phyloP scores from a whole-genome alignment of 768 basidiomycete species.

The Macrolepiota fuliginosa region DNA sequence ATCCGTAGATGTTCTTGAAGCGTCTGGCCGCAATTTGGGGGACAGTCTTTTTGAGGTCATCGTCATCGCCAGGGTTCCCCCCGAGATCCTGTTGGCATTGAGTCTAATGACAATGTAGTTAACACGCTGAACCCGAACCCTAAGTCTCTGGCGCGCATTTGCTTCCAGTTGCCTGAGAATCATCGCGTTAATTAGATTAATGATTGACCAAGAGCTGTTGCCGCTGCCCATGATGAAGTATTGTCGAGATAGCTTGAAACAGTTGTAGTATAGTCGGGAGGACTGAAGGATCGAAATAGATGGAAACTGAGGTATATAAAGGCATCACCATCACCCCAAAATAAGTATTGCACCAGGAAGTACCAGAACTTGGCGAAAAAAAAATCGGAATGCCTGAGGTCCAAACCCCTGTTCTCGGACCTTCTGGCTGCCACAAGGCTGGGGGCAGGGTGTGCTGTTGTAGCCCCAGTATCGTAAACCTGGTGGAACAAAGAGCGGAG shows the following conservation, averaged over 20 bases:
- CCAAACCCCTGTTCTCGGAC: too few relatives aligned
- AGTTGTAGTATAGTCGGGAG: neutral
- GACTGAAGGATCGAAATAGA: neutral
- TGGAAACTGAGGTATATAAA: too few relatives aligned
- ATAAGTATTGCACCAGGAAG: too few relatives aligned
- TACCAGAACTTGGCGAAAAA: too few relatives aligned
- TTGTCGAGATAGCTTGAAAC: neutral
- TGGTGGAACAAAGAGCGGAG: too few relatives aligned
- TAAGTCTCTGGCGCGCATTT: neutral
- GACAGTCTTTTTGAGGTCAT: too few relatives aligned
- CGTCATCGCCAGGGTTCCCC: too few relatives aligned
- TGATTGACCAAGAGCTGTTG: neutral
- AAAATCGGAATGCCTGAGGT: too few relatives aligned
- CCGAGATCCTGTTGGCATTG: neutral
- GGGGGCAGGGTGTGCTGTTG: too few relatives aligned
- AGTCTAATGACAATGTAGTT: neutral
- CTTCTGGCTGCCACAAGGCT: too few relatives aligned
- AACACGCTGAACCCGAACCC: neutral
- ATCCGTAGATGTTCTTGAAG: neutral
- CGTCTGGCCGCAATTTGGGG: neutral
- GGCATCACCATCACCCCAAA: too few relatives aligned
- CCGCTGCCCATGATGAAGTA: neutral
- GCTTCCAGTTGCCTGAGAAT: neutral
- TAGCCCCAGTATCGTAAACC: too few relatives aligned
- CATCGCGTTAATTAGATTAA: neutral